A percentile compares a stretch with the other conserved stretches of the same genome.
Evolutionary conservation across 192 early-diverging fungal genomes (phyloP).

Genomic region (Coemansia erecta): DNA sequence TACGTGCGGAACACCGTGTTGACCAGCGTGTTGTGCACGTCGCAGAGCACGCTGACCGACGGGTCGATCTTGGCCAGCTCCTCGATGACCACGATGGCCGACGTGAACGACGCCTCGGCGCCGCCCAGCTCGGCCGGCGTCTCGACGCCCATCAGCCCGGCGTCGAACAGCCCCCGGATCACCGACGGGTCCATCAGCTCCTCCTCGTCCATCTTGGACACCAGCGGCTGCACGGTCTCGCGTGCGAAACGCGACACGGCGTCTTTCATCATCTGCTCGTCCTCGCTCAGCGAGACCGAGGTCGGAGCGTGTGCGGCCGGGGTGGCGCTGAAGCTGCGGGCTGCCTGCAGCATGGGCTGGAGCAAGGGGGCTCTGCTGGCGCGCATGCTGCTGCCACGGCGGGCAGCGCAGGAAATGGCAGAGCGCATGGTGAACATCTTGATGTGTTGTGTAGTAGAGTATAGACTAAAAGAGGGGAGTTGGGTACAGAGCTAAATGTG

Average conservation of each 20-base stretch:
- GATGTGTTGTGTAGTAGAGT: not conserved
- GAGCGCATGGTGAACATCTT: conserved; percentile 9
- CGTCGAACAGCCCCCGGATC: conserved; percentile 82
- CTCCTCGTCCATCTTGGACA: conserved; percentile 86
- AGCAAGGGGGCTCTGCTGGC: no score
- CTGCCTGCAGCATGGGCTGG: not conserved
- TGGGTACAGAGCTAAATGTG: not conserved
- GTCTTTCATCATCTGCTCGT: conserved; percentile 83
- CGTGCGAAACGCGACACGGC: conserved; percentile 75
- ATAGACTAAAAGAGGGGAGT: not conserved
- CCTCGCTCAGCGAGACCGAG: conserved; percentile 84
- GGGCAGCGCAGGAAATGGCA: not conserved
- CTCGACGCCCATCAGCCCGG: conserved; percentile 95
- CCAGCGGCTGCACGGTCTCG: conserved; percentile 81
- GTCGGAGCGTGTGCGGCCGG: conserved; percentile 3
- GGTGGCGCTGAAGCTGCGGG: conserved; percentile 7
- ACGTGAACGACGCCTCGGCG: conserved; percentile 75
- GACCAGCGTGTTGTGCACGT: conserved; percentile 97
- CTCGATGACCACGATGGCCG: conserved; percentile 84
- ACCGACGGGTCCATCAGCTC: conserved; percentile 79
- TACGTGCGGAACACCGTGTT: conserved; percentile 89
- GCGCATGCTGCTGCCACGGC: not conserved
- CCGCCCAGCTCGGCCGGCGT: conserved; percentile 79
- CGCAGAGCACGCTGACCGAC: conserved; percentile 84
- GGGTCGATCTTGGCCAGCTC: conserved; percentile 96